phyloP scores from a whole-genome alignment of 2,329 filamentous ascomycete genomes.

The Alternaria metachromatica region DNA sequence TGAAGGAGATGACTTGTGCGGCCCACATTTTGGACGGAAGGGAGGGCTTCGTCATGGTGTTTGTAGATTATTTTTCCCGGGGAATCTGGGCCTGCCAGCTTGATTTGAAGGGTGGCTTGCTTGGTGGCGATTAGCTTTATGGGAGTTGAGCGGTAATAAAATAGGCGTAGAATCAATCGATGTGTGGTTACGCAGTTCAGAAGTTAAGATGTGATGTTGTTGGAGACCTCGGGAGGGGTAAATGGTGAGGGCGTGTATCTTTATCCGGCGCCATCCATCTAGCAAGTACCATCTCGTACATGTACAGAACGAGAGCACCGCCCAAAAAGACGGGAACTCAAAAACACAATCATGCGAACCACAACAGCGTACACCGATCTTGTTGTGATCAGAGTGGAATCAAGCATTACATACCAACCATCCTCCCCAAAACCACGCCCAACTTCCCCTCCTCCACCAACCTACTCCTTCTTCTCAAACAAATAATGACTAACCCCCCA shows the following conservation, averaged over 20 bases:
- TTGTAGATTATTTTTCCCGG: background rate
- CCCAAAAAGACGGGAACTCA: too few relatives aligned
- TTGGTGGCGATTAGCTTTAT: background rate
- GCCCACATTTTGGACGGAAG: conserved; percentile 57
- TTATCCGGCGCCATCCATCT: background rate
- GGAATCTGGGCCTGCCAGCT: background rate
- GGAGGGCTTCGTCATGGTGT: conserved; percentile 16
- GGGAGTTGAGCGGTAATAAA: background rate
- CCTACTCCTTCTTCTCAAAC: conserved; percentile 63
- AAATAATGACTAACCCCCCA: conserved; percentile 73
- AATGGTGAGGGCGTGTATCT: background rate
- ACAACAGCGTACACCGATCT: too few relatives aligned
- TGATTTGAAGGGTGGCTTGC: background rate
- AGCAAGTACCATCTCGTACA: background rate
- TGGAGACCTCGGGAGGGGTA: background rate
- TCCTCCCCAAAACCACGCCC: too few relatives aligned
- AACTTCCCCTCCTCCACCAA: background rate
- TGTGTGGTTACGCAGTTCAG: too few relatives aligned
- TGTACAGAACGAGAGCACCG: too few relatives aligned
- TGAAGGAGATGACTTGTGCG: conserved; percentile 58
- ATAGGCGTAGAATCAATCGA: background rate
- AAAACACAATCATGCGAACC: too few relatives aligned
- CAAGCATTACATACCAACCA: background rate
- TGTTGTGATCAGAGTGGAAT: background rate
- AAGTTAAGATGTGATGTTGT: background rate